A percentile compares a stretch with the other conserved stretches of the same genome.
phyloP scores from a whole-genome alignment of 1,284 basidiomycete species.

The Cryptococcus hybrid region DNA sequence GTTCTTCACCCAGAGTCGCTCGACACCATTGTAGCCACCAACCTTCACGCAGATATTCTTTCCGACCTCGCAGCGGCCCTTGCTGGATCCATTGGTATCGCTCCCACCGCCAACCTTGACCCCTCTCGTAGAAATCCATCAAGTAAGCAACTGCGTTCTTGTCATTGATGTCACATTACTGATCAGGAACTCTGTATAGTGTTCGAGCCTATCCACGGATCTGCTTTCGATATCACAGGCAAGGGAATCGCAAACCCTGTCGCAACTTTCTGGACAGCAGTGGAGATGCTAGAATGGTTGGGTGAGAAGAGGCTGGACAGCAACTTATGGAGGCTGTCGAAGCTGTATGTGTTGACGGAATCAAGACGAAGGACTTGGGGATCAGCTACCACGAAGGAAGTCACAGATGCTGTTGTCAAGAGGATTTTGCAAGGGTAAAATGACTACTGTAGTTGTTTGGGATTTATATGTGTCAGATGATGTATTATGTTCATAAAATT shows the following conservation, averaged over 20 bases:
- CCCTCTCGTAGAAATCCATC: constrained; percentile 55
- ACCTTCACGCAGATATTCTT: constrained; percentile 57
- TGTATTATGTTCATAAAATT: no score
- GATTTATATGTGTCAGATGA: no score
- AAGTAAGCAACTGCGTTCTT: background rate
- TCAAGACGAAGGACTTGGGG: constrained; percentile 37
- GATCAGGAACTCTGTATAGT: constrained; percentile 25
- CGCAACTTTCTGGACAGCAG: constrained; percentile 59
- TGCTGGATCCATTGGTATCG: constrained; percentile 61
- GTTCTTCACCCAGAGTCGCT: constrained; percentile 56
- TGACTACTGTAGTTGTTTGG: no score
- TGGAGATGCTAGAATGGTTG: constrained; percentile 59
- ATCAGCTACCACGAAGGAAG: constrained; percentile 27
- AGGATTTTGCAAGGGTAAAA: background rate
- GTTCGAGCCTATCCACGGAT: constrained; percentile 69
- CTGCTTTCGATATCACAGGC: constrained; percentile 85
- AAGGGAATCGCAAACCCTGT: constrained; percentile 60
- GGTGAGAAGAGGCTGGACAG: constrained; percentile 56
- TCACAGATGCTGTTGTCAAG: constrained; percentile 32
- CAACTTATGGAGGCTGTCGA: constrained; percentile 57
- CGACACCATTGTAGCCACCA: constrained; percentile 60
- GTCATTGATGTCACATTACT: no score
- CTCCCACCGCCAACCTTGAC: constrained; percentile 59
- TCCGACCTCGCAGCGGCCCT: constrained; percentile 60
- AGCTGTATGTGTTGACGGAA: constrained; percentile 35